phyloP scores from a whole-genome alignment of 495 filamentous ascomycete genomes.

The Xylaria scruposa region DNA sequence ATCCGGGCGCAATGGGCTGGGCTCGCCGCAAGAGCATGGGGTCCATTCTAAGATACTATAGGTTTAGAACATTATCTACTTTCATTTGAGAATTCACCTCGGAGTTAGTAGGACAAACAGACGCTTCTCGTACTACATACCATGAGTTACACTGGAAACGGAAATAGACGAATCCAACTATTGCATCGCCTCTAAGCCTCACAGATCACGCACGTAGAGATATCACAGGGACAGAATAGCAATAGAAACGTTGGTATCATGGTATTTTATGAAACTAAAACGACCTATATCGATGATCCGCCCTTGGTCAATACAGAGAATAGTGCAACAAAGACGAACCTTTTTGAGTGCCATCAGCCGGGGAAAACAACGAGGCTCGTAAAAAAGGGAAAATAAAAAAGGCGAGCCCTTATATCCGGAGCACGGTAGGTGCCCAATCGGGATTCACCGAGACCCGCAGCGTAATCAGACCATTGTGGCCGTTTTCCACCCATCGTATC shows the following conservation, averaged over 20 bases:
- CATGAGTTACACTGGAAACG: background rate
- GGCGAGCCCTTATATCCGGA: conserved; percentile 15
- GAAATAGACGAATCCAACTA: background rate
- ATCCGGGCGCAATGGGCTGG: background rate
- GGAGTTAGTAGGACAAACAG: background rate
- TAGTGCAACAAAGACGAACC: conserved; percentile 31
- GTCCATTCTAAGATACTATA: background rate
- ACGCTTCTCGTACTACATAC: background rate
- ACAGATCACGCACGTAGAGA: background rate
- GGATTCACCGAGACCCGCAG: conserved; percentile 15
- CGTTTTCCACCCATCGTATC: conserved; percentile 21
- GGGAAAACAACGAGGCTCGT: conserved; percentile 23
- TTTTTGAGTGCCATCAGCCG: conserved; percentile 29
- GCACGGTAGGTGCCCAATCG: conserved; percentile 14
- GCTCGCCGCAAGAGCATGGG: background rate
- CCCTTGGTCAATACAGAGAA: conserved; percentile 32
- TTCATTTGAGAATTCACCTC: background rate
- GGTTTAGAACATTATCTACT: background rate
- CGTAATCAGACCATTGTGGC: conserved; percentile 22
- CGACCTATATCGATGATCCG: conserved; percentile 34
- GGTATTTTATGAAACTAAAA: conserved; percentile 34
- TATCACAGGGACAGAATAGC: background rate
- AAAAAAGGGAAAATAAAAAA: conserved; percentile 23
- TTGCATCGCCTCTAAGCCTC: background rate
- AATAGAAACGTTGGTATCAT: conserved; percentile 25